A percentile compares a stretch with the other conserved stretches of the same genome.
Conservation (phyloP, 495 filamentous ascomycete species). For the Podospora bellae-mahoneyi region DNA sequence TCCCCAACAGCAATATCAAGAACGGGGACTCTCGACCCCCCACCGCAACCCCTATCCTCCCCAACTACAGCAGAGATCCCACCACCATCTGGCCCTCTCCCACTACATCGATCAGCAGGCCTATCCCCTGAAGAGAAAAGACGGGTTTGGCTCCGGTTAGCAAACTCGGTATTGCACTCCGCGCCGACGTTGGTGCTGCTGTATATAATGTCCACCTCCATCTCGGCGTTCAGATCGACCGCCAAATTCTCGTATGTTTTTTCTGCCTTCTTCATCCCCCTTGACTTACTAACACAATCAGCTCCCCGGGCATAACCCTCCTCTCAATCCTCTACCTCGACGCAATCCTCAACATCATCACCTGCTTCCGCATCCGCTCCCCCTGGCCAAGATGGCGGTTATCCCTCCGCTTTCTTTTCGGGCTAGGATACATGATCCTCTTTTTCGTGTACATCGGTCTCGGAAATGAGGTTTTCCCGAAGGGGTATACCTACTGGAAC, state of each 20-base stretch:
- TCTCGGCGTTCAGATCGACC: conserved; percentile 15
- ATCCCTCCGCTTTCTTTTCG: conserved; percentile 19
- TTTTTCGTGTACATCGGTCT: conserved; percentile 31
- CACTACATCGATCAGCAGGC: background rate
- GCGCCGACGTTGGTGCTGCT: conserved; percentile 13
- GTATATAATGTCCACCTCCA: conserved; percentile 11
- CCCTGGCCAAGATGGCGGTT: conserved; percentile 28
- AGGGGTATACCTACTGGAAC: conserved; percentile 25
- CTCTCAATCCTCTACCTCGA: conserved; percentile 31
- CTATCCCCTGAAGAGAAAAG: background rate
- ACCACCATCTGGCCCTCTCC: background rate
- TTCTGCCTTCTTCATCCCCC: background rate
- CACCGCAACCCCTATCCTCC: background rate
- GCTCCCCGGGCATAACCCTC: conserved; percentile 27
- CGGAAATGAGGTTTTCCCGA: conserved; percentile 23
- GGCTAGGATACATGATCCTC: conserved; percentile 25
- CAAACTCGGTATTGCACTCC: conserved; percentile 16
- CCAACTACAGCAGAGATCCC: conserved; percentile 3
- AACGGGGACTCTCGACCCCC: background rate
- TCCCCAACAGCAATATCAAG: background rate
- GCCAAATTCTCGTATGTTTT: conserved; percentile 9
- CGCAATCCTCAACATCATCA: conserved; percentile 32
- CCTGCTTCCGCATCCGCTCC: conserved; percentile 23
- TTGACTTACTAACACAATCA: conserved; percentile 10
- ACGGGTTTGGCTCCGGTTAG: conserved; percentile 10